Percentiles rank a stretch among this genome's conserved stretches.
These are phyloP conservation scores for Effrenium voratum DNA, from an alignment of 73 alveolate species.

Conservation along the genomic window DNA sequence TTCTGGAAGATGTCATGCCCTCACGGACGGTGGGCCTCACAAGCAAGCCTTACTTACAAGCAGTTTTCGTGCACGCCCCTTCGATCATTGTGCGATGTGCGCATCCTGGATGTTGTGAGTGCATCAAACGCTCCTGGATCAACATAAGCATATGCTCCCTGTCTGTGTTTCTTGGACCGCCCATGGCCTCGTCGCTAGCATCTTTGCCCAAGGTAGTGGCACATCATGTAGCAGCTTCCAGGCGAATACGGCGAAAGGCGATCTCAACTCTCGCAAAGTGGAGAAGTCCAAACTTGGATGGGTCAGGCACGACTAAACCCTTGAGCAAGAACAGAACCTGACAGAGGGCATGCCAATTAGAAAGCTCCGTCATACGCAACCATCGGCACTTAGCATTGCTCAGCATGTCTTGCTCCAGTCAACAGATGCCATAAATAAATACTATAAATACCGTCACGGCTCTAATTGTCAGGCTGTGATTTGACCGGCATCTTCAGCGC, in stretches of 20 bases:
- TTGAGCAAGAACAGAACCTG: no score
- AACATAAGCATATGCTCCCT: neutral
- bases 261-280: slow-evolving; percentile 52
- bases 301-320: neutral
- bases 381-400: no score
- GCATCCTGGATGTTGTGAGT: no score
- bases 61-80: no score
- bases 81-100: no score
- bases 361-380: no score
- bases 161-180: neutral
- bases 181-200: slow-evolving; percentile 58
- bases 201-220: slow-evolving; percentile 69
- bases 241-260: slow-evolving; percentile 65
- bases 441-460: no score
- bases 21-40: slow-evolving; percentile 76
- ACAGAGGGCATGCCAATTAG: no score
- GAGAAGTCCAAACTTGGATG: slow-evolving; percentile 75
- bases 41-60: no score
- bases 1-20: slow-evolving; percentile 79
- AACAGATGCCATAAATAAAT: no score
- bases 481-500: slow-evolving; percentile 78
- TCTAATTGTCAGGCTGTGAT: slow-evolving; percentile 80
- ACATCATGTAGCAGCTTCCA: slow-evolving; percentile 58
- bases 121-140: neutral
- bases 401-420: no score